Evolutionary conservation across 306 rosid genomes (phyloP), one percentile per base, ranked within the genome.

Genomic region (Nissolia schottii): DNA sequence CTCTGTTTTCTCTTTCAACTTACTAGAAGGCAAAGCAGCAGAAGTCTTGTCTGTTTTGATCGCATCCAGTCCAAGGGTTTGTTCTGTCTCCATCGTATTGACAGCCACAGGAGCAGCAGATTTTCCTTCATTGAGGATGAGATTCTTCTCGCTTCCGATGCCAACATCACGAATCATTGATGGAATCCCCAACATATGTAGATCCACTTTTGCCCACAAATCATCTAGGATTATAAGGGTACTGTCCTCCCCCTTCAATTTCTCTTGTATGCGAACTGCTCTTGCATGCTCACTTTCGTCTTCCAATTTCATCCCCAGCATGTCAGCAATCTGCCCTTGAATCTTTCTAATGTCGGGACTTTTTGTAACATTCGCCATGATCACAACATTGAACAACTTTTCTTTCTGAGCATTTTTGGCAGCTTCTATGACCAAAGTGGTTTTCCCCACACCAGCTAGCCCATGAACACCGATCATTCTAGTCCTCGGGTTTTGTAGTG

Each of bases 171-270:
- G 41, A 41, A 9, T 18, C 2, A 13, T 58, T 18, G 0, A 15
- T 29, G 73, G 67, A 41, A 75, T 65, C 20, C 79, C 79, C 5
- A 75, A 7, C 74, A 54, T 19, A 1, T 55, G 64, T 0, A 75
- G 29, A 48, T 75, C 73, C 66, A 75, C 0, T 1, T 20, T 3
- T 1, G 0, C 73, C 18, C 50, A 41, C 7, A 75, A 59, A 29
- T 75, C 58, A 41, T 75, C 79, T 3, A 75, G 20, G 25, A 66
- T 43, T 31, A 66, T 1, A 41, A 76, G 74, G 0, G 24, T 59
- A 1, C 15, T 59, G 46, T 46, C 7, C 20, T n/a, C n/a, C n/a
- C n/a, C n/a, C n/a, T n/a, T n/a, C n/a, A n/a, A n/a, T n/a, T n/a
- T n/a, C n/a, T n/a, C n/a, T n/a, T n/a, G n/a, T n/a, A n/a, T n/a